Base-by-base conservation (phyloP, 805 yeast genomes). In the Yarrowia deformans region DNA sequence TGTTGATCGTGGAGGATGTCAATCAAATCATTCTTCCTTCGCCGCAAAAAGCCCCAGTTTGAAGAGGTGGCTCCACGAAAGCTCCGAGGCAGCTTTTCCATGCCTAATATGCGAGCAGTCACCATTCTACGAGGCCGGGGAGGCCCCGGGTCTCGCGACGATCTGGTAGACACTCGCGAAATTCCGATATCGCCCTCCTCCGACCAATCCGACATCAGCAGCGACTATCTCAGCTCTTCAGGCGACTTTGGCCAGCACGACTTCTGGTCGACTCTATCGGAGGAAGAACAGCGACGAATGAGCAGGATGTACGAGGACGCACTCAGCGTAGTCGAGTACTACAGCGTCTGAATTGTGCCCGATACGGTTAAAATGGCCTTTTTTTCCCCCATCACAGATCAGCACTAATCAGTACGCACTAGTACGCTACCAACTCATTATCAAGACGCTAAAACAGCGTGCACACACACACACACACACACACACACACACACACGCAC, bases 291-390 rank as follows among this genome's bases (percentile, higher is more conserved):
- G 34, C 16, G 52, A 14, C 50, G 66, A 5, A 60, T 60, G 52
- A 60, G 66, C 52, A 43, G 45, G 14, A 60, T 60, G 66, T 60
- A 60, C 42, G 66, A 60, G 42, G 66, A 60, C 12, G 66, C 66
- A 8, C 52, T 60, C 8, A 43, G 42, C 14, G 66, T 60, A 1
- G 66, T 60, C 18, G 66, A 60, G 66, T 60, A 60, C 34, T 60
- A 60, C 42, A 43, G 42, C 2, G 56, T 34, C 9, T 46, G 8
- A 19, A 39, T 39, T 6, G 48, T 43, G 29, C 29, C 29, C 29
- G 29, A 23, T 23, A 23, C 29, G 29, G 29, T 23, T 23, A n/a
- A n/a, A n/a, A n/a, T n/a, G n/a, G n/a, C n/a, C n/a, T n/a, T n/a
- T n/a, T n/a, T n/a, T n/a, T n/a, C n/a, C n/a, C n/a, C n/a, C n/a